phyloP scores from a whole-genome alignment of 306 rosid genomes.

The Heteromeles arbutifolia region DNA sequence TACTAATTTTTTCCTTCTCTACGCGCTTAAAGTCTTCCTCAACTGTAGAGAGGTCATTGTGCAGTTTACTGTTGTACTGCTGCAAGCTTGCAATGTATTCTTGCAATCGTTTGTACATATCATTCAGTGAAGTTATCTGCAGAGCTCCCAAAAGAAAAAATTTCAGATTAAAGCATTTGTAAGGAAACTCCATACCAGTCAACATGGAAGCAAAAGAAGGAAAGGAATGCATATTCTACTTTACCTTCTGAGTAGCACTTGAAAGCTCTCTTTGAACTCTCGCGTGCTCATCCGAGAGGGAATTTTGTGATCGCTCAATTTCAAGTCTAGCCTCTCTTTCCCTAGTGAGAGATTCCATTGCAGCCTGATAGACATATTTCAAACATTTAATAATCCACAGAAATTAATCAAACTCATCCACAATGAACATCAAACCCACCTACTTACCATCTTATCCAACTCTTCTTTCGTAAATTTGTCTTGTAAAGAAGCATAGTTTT shows the following conservation, averaged over 20 bases:
- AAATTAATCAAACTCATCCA: slow-evolving; percentile 14
- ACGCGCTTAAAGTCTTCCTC: slow-evolving; percentile 81
- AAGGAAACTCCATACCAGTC: neutral
- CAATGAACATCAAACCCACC: slow-evolving; percentile 1
- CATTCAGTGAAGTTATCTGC: slow-evolving; percentile 87
- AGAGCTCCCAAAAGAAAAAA: slow-evolving; percentile 8
- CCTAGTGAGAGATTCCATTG: slow-evolving; percentile 64
- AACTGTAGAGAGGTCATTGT: slow-evolving; percentile 77
- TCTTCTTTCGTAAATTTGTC: slow-evolving; percentile 80
- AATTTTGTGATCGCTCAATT: slow-evolving; percentile 70
- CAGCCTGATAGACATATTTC: slow-evolving; percentile 42
- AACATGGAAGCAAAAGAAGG: neutral
- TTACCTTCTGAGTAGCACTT: slow-evolving; percentile 88
- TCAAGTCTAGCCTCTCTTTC: slow-evolving; percentile 71
- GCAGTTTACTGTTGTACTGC: slow-evolving; percentile 91
- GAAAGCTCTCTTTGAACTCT: slow-evolving; percentile 81
- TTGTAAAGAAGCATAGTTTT: slow-evolving; percentile 56
- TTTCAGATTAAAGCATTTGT: neutral
- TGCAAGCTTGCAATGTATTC: slow-evolving; percentile 93
- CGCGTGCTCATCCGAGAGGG: slow-evolving; percentile 67
- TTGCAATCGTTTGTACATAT: slow-evolving; percentile 88
- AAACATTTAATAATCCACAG: slow-evolving; percentile 3
- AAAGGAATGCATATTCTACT: slow-evolving; percentile 4
- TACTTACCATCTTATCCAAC: slow-evolving; percentile 69
- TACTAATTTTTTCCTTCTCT: slow-evolving; percentile 78